These are phyloP conservation scores for Saccharomycopsis oosterbeekiorum DNA, from an alignment of 805 yeast genomes.

Conservation along the genomic window DNA sequence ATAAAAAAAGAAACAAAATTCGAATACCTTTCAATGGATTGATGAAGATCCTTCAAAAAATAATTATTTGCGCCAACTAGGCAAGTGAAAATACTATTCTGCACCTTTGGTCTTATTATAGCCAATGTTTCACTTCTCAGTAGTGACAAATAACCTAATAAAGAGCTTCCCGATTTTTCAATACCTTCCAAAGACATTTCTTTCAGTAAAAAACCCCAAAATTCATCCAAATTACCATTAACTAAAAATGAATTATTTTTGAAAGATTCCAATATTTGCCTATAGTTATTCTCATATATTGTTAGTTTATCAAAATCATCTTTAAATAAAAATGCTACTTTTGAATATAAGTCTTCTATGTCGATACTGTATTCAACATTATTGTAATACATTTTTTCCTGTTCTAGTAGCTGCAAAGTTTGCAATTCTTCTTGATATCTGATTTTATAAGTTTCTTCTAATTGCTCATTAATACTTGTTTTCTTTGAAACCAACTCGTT, in stretches of 20 bases:
- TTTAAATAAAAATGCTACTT: constrained; percentile 38
- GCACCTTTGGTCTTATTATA: constrained; percentile 8
- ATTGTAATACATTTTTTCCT: constrained; percentile 6
- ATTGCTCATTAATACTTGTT: constrained; percentile 5
- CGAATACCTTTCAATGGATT: constrained; percentile 21
- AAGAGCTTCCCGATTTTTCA: background rate
- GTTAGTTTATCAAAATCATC: constrained; percentile 21
- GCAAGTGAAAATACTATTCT: constrained; percentile 10
- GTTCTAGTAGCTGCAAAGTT: background rate
- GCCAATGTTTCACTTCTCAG: constrained; percentile 7
- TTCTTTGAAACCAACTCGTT: constrained; percentile 5
- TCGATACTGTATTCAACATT: constrained; percentile 30
- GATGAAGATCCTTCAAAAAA: background rate
- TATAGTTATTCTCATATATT: constrained; percentile 29
- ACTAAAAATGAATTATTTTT: constrained; percentile 3
- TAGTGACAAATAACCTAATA: constrained; percentile 1
- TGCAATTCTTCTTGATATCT: constrained; percentile 8
- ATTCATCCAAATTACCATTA: constrained; percentile 4
- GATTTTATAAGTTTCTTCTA: constrained; percentile 8
- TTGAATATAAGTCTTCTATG: constrained; percentile 45
- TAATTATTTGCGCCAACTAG: constrained; percentile 10
- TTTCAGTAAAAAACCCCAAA: constrained; percentile 4
- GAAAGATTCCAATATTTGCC: constrained; percentile 18
- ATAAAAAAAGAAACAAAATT: constrained; percentile 40
- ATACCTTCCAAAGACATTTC: background rate